A percentile compares a stretch with the other conserved stretches of the same genome.
These are phyloP conservation scores for Pseudogymnoascus sp. DNA, from an alignment of 2,329 filamentous ascomycete species.

Conservation along the genomic window DNA sequence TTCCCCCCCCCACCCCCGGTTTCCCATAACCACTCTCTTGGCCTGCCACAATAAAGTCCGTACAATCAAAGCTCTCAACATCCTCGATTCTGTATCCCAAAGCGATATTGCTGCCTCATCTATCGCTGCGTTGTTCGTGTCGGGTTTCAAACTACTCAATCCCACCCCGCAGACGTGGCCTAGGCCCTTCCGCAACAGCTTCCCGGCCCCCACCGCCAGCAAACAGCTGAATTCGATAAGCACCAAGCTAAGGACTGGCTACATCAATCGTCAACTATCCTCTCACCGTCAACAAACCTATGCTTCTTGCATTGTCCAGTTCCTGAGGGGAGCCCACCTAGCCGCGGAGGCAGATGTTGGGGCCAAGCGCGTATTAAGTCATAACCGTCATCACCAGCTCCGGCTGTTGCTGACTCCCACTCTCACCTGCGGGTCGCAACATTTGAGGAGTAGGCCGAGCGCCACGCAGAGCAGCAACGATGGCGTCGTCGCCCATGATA, in stretches of 20 bases:
- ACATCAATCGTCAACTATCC: conserved; percentile 7
- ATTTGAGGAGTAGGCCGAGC: neutral
- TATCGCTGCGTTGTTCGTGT: conserved; percentile 2
- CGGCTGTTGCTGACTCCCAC: conserved; percentile 1
- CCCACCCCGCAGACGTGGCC: neutral
- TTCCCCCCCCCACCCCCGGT: conserved; percentile 4
- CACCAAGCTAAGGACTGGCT: neutral
- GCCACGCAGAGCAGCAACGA: neutral
- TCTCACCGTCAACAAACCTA: neutral
- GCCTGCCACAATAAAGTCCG: neutral
- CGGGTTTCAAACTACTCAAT: conserved; percentile 1
- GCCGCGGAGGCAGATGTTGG: conserved; percentile 7
- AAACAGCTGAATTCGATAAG: conserved; percentile 8
- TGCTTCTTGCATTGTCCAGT: neutral
- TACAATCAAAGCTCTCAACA: neutral
- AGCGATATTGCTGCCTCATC: neutral
- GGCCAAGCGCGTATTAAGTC: conserved; percentile 4
- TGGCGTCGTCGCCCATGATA: conserved; percentile 56
- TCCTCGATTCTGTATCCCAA: conserved; percentile 5
- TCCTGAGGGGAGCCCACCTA: conserved; percentile 8
- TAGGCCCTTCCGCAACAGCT: conserved; percentile 1
- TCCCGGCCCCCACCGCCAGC: conserved; percentile 3
- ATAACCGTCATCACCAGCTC: conserved; percentile 4
- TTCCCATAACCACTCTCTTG: neutral
- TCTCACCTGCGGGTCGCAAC: conserved; percentile 9